phyloP scores from a whole-genome alignment of 257 asterid genomes.

The Knoxia roxburghii region DNA sequence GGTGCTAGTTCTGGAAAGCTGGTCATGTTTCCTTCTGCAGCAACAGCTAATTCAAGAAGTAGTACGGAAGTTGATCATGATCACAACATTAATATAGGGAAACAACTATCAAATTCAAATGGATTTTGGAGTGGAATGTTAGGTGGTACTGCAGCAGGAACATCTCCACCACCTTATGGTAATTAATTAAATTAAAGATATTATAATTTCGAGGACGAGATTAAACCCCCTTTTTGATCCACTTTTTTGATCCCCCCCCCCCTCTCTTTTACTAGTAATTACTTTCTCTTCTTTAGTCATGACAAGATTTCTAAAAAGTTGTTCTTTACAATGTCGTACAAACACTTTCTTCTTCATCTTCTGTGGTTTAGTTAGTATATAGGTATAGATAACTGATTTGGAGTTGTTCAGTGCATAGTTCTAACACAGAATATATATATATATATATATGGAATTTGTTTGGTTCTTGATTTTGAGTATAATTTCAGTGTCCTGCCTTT shows the following conservation, averaged over 20 bases:
- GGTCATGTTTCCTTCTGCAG: constrained; percentile 49
- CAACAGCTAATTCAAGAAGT: constrained; percentile 17
- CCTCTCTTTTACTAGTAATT: neutral
- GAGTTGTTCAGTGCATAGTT: constrained; percentile 16
- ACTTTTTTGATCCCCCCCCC: too few species aligned
- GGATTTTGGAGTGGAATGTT: constrained; percentile 72
- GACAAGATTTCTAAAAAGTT: neutral
- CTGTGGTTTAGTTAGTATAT: constrained; percentile 7
- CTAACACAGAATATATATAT: constrained; percentile 11
- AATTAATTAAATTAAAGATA: too few species aligned
- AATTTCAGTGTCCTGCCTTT: too few species aligned
- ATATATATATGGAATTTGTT: neutral
- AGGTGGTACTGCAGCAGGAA: too few species aligned
- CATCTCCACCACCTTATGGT: too few species aligned
- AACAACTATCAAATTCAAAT: constrained; percentile 38
- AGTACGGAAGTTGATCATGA: constrained; percentile 14
- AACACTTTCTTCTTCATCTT: neutral
- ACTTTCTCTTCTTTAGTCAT: neutral
- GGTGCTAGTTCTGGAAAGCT: constrained; percentile 37
- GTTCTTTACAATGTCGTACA: too few species aligned
- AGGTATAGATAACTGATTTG: constrained; percentile 6
- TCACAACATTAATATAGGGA: constrained; percentile 38
- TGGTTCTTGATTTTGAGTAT: neutral
- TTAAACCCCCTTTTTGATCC: too few species aligned
- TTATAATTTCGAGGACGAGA: too few species aligned